Base-by-base conservation (phyloP, 306 rosid genomes). In the Begonia loranthoides region DNA sequence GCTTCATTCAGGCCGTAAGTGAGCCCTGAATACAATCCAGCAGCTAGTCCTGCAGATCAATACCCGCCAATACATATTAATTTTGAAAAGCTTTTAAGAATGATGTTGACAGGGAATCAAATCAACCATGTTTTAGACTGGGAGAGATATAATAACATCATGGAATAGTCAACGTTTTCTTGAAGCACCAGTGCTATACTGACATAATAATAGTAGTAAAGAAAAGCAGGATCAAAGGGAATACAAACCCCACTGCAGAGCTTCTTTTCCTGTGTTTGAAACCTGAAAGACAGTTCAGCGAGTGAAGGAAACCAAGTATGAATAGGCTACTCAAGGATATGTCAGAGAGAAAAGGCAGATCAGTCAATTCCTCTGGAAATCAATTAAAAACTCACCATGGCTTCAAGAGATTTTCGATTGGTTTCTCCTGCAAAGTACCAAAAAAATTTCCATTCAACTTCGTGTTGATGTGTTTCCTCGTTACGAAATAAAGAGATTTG, bases 1-100 rank as follows among this genome's bases (percentile, higher is more conserved):
- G 87, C 87, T 71, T 89, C 97, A 55, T 68, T 70, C 60, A 89
- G 75, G 51, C 89, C 95, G 69, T 84, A 84, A 10, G 93, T 79
- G 51, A 85, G 85, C 24, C 95, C 94, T 15, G 97, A 82, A 63
- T 84, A 80, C 15, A 89, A 60, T 48, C 95, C 95, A 13, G 95
- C 95, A 59, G 84, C 87, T 64, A 82, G 64, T 41, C 97, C 94
- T 89, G 67, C 66, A 66, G 12, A 33, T 21, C 36, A 28, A 4
- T 28, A 28, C 36, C 36, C 36, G 36, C 36, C 8, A 3, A 28
- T 28, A 7, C 36, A 28, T 28, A 7, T 28, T 28, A 7, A 28
- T 28, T 28, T 28, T 28, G 5, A 13, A 5, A 5, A 14, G 11
- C 8, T 5, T 1, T 1, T 3, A 6, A 3, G 50, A 15, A 14